Base-by-base conservation (phyloP, 306 rosid genomes). In the Quillaja saponaria region DNA sequence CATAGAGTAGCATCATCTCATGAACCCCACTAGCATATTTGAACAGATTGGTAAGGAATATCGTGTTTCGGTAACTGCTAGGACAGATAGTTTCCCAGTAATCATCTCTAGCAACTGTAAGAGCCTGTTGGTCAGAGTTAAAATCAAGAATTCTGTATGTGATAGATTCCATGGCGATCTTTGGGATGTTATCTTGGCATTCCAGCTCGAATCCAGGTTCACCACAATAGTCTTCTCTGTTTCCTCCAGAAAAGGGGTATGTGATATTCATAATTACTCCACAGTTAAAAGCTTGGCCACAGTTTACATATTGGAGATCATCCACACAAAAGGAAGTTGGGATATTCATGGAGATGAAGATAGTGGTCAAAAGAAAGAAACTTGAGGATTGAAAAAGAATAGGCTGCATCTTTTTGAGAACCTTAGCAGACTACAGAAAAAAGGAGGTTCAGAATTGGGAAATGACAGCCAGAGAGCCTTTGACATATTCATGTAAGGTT, bases 181-280 rank as follows among this genome's bases (percentile, higher is more conserved):
- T 71, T 10, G 61, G n/a, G 7, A 34, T 17, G 0, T 0, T 0
- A 0, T 0, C 1, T 31, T 76, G 34, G 28, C 84, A 80, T 7
- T 1, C 14, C 19, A 67, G 50, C 4, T 52, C 0, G 33, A 14
- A 39, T 0, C 53, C 14, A 13, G 69, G 19, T 2, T 0, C 8
- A 6, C 84, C 78, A 10, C 84, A 80, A 10, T 58, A 25, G 0
- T 3, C 0, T 6, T 10, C 9, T 68, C 78, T 71, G 18, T 34
- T 31, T n/a, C 0, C 37, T n/a, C 79, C 84, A 69, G 60, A 68
- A 47, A 80, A 80, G 0, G 81, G 81, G 20, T 80, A 76, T 6
- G 2, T 53, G 21, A 76, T 53, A 39, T 25, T 2, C 10, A 3
- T 0, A 8, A 52, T 12, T 4, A 0, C 0, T 15, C 61, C 64